Evolutionary conservation across 257 asterid species (phyloP).

Genomic region (Euphrasia confusa): DNA sequence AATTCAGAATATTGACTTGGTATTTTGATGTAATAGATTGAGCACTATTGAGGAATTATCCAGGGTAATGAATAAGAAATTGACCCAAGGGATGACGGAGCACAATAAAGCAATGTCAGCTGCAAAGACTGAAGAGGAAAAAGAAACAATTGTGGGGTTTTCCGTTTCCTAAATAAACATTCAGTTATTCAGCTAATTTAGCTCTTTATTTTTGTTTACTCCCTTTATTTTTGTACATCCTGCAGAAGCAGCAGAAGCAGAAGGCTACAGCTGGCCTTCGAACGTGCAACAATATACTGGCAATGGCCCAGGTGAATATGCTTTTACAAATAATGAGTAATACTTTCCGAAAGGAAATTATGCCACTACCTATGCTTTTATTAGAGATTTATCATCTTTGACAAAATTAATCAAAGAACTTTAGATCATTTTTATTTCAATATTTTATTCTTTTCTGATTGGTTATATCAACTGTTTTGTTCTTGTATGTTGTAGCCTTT

Average conservation of each 20-base stretch:
- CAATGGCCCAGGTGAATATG: constrained; percentile 66
- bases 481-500: constrained; percentile 50
- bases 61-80: constrained; percentile 75
- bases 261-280: constrained; percentile 74
- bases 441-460: background rate
- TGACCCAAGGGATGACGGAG: constrained; percentile 92
- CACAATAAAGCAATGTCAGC: constrained; percentile 81
- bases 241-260: constrained; percentile 88
- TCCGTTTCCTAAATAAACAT: background rate
- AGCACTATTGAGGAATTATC: constrained; percentile 73
- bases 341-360: background rate
- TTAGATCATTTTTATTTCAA: background rate
- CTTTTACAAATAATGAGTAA: background rate
- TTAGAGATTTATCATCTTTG: no score
- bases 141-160: constrained; percentile 64
- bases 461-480: background rate
- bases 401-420: background rate
- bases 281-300: constrained; percentile 71
- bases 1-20: constrained; percentile 26
- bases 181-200: background rate
- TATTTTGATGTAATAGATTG: constrained; percentile 54
- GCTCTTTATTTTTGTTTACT: background rate
- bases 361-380: background rate
- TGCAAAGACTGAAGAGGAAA: constrained; percentile 85
- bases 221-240: constrained; percentile 13